Evolutionary conservation across 148 eudicot species (phyloP), one percentile per base, ranked within the genome.

Genomic region (Gaultheria prostrata): DNA sequence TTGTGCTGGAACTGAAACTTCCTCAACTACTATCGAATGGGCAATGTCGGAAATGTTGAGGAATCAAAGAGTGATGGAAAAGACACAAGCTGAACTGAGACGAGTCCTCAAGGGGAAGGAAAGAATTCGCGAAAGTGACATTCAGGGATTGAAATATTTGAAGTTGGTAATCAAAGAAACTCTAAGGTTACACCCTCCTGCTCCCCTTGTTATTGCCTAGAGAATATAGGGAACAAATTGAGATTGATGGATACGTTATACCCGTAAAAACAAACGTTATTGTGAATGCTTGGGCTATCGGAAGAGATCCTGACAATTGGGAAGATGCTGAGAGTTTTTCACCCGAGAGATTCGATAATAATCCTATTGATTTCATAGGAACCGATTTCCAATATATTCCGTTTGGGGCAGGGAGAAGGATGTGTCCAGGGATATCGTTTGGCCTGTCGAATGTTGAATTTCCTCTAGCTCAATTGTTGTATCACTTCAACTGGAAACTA

Each of bases 361-460:
- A 72, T 51, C 77, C 78, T 14, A 35, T 86, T 1, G 89, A 85
- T 51, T 82, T 59, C 50, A 85, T 73, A 45, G 89, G 89, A 61
- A 65, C n/a, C 4, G 35, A 86, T 51, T 86, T 85, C 17, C 86
- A 82, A 9, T 76, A 84, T 28, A 45, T 85, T 4, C 86, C 90
- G 8, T 88, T 88, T 8, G 35, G 72, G 18, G 33, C 35, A 0
- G 72, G 72, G 6, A 28, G 72, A 30, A 67, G 18, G 35, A 28
- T 67, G 1, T 28, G 39, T 67, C 72, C 72, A 3, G 72, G 72
- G 17, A 28, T 67, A 12, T 28, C 39, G 12, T 83, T 82, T 45
- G 88, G 85, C 17, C 18, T 86, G 46, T 84, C 88, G 26, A 86
- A 82, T 48, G 48, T 89, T 20, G 89, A 89, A 75, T 84, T 89